Conservation (phyloP, 805 yeast genomes). For the Cyberlindnera nakhonratchasimensis region DNA sequence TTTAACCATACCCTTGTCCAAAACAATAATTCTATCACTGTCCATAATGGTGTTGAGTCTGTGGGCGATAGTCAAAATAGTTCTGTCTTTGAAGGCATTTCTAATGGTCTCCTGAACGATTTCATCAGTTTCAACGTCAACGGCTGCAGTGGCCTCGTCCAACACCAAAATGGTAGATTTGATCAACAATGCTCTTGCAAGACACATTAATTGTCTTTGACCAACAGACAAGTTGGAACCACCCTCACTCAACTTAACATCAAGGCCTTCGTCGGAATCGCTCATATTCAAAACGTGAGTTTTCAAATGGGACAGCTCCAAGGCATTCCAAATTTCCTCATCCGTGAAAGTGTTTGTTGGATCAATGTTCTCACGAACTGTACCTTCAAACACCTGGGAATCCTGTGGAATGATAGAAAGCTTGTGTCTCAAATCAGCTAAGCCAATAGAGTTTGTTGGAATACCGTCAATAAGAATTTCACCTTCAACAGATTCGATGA, state of each 20-base stretch:
- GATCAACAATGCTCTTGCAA: conserved; percentile 72
- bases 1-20: conserved; percentile 70
- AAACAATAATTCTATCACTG: conserved; percentile 70
- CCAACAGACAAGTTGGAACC: conserved; percentile 74
- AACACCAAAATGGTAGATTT: conserved; percentile 61
- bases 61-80: conserved; percentile 82
- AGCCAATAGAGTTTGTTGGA: conserved; percentile 64
- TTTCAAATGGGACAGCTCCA: conserved; percentile 76
- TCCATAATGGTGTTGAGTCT: conserved; percentile 80
- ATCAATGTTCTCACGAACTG: conserved; percentile 81
- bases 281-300: conserved; percentile 55
- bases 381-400: conserved; percentile 87
- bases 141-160: conserved; percentile 90
- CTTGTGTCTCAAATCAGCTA: conserved; percentile 70
- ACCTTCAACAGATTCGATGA: conserved; percentile 77
- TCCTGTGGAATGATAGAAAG: conserved; percentile 91
- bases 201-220: conserved; percentile 76
- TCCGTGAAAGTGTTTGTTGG: conserved; percentile 69
- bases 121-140: conserved; percentile 80
- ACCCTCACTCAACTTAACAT: conserved; percentile 58
- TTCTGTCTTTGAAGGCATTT: conserved; percentile 67
- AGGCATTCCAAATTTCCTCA: conserved; percentile 77
- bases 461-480: conserved; percentile 67
- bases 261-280: conserved; percentile 51
- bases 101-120: conserved; percentile 77